Evolutionary conservation across 108 stramenopile genomes (phyloP), one percentile per base, ranked within the genome.

Genomic region (Pseudonitzschia multiseries): DNA sequence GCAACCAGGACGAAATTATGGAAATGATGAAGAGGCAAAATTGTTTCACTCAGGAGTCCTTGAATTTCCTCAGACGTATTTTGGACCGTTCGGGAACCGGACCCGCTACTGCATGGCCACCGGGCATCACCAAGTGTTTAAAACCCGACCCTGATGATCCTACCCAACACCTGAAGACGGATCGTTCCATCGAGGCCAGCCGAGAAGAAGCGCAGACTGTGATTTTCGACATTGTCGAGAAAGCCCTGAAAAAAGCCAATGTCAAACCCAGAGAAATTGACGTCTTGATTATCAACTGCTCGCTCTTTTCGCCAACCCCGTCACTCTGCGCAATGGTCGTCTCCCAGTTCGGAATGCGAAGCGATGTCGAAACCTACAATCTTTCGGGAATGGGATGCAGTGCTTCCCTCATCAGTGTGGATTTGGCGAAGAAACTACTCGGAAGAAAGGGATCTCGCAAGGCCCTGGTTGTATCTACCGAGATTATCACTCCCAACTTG

Each of bases 371-470:
- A 46, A 89, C 93, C 29, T 99, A 86, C 87, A 99, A 99, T 74
- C 81, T 99, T 17, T 83, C 89, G 12, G 98, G 98, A 62, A 99
- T 99, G 98, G 98, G 98, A 59, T 99, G 98, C 79, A 87, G 89
- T 70, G 98, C 98, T 9, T 94, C 96, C 8, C 79, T 99, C 2
- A 97, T 99, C 69, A 85, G 86, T 53, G 77, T 99, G 32, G 97
- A 96, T 31, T 85, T 98, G 28, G 97, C 97, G 29, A 96, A 96
- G 74, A 81, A 88, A 57, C 70, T 98, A 26, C 70, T 98, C 22
- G 89, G 90, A 61, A 65, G 84, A 40, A 74, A 42, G 1, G 75
- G 83, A 12, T 51, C 68, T 53, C 91, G 93, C 22, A 97, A 96
- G 80, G 97, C 96, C 21, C 80, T 99, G 63, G 95, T 99, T 20